Base-by-base conservation (phyloP, 106 monocot species). In the Allium cepa region DNA sequence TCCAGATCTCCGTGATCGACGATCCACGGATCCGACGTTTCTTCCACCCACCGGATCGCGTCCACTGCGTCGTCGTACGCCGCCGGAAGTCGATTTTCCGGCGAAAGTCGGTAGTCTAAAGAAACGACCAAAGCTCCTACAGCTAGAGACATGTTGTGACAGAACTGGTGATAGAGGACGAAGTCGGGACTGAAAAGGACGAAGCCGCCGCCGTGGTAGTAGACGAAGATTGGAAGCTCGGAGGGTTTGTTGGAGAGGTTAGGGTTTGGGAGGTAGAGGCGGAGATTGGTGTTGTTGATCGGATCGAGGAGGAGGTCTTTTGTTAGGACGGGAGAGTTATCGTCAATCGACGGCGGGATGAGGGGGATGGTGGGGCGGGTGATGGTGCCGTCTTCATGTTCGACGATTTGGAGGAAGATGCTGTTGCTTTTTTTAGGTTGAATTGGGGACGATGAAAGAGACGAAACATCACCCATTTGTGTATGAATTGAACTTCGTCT, bases 371-470 rank as follows among this genome's bases (percentile, higher is more conserved):
- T 14, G 28, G 64, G 73, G 57, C 74, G 60, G 26, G 58, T 68
- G 15, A 82, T 28, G 59, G 79, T 69, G 46, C 85, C 82, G 26
- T 82, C 85, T 18, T 71, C 73, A 70, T 86, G 76, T 61, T 53
- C 69, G 7, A 75, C 62, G 73, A 86, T 78, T 18, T 69, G 55
- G 27, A 86, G 81, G 61, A 76, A 62, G 74, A 68, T 68, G 68
- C 51, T 52, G 67, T n/a, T 22, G 68, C 12, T 53, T 53, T 53
- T 53, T 22, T 22, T 22, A 22, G 22, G 22, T 22, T 11, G 55
- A 56, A 15, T 11, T 22, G 22, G 22, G 22, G 22, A 22, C 22
- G 22, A 22, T 22, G 22, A 22, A 22, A 22, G 22, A 22, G 22
- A 22, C 22, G 22, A 22, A 22, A 22, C 22, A 22, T 22, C 22